Conservation (phyloP, 768 basidiomycete genomes). For the Mycena capillaripes region DNA sequence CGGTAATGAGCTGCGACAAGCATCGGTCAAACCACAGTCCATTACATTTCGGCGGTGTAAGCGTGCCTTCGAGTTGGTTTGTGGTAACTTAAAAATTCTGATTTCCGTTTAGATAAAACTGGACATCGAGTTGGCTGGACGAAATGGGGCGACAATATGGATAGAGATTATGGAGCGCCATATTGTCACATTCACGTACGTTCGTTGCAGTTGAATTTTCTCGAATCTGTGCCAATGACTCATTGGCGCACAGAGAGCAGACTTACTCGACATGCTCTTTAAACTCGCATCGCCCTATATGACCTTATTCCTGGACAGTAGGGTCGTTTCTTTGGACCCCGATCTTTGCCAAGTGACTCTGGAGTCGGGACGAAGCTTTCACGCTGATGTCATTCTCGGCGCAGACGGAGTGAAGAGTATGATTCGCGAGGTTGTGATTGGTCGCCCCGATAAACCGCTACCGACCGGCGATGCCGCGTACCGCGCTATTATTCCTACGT, state of each 20-base stretch:
- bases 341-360: conserved; percentile 50
- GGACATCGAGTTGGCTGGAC: conserved; percentile 49
- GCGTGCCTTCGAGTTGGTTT: conserved; percentile 4
- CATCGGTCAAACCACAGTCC: conserved; percentile 56
- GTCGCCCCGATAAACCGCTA: conserved; percentile 55
- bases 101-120: conserved; percentile 41
- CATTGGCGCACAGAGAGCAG: conserved; percentile 57
- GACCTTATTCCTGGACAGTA: conserved; percentile 51
- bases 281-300: conserved; percentile 54
- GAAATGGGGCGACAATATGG: conserved; percentile 45
- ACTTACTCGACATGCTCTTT: conserved; percentile 58
- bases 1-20: conserved; percentile 52
- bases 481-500: conserved; percentile 65
- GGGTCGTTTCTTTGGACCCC: conserved; percentile 49
- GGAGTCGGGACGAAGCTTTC: conserved; percentile 57
- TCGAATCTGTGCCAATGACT: background rate
- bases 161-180: conserved; percentile 48
- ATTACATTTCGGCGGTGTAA: conserved; percentile 60
- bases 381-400: conserved; percentile 61
- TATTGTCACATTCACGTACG: conserved; percentile 54
- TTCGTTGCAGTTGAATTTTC: background rate
- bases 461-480: conserved; percentile 78
- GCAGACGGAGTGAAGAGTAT: conserved; percentile 67
- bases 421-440: conserved; percentile 63
- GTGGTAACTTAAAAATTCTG: background rate